These are phyloP conservation scores for Symbiodinium natans DNA, from an alignment of 73 alveolate genomes.

Conservation along the genomic window DNA sequence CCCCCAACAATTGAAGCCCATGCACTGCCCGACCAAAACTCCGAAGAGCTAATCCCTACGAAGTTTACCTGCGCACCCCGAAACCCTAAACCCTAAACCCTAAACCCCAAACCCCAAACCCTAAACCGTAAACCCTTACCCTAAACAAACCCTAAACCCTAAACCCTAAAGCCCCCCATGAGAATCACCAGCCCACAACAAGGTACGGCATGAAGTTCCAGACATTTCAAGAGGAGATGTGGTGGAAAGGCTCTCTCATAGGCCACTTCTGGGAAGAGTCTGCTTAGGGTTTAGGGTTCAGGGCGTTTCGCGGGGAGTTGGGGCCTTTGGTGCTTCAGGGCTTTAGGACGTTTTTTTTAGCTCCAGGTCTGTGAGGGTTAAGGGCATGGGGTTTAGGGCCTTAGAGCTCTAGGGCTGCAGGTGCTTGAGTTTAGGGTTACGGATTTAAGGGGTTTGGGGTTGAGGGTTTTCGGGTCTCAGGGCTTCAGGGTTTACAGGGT, in stretches of 20 bases:
- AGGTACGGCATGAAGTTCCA: constrained; percentile 92
- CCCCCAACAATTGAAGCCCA: no score
- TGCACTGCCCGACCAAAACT: no score
- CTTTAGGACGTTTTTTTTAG: no score
- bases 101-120: not conserved
- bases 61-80: no score
- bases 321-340: no score
- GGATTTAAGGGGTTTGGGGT: not conserved
- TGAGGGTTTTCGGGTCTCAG: no score
- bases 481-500: no score
- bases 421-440: not conserved
- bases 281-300: not conserved
- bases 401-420: no score
- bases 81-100: not conserved
- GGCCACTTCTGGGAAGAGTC: not conserved
- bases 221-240: constrained; percentile 88
- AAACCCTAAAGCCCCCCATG: not conserved
- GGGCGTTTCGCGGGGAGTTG: not conserved
- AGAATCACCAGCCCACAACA: no score
- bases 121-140: not conserved
- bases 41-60: no score
- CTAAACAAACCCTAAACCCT: not conserved
- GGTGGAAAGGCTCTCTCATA: constrained; percentile 90
- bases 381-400: no score
- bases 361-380: no score